These are phyloP conservation scores for Protea cynaroides DNA, from an alignment of 164 flowering plant genomes.

Conservation along the genomic window DNA sequence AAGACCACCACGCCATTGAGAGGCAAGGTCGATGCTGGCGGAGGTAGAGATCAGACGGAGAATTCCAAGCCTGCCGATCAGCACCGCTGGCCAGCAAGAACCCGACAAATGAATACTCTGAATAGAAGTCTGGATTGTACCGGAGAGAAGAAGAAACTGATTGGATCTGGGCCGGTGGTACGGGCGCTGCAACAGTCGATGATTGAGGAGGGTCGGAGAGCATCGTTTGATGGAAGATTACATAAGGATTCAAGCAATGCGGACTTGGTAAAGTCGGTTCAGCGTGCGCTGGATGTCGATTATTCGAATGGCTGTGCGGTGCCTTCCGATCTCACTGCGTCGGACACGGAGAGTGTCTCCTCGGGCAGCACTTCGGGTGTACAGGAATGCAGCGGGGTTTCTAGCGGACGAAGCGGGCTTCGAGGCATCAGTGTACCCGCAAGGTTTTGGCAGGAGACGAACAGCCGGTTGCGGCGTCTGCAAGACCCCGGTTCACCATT, in stretches of 20 bases:
- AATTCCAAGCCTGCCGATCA: slow-evolving; percentile 62
- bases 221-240: slow-evolving; percentile 60
- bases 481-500: slow-evolving; percentile 38
- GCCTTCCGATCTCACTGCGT: slow-evolving; percentile 62
- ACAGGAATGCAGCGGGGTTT: slow-evolving; percentile 35
- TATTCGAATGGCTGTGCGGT: slow-evolving; percentile 34
- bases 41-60: slow-evolving; percentile 53
- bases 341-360: slow-evolving; percentile 93
- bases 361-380: slow-evolving; percentile 84
- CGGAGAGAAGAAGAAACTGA: slow-evolving; percentile 24
- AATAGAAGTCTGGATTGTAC: slow-evolving; percentile 63
- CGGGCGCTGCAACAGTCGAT: slow-evolving; percentile 39
- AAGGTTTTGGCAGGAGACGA: slow-evolving; percentile 40
- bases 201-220: slow-evolving; percentile 49
- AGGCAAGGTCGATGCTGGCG: slow-evolving; percentile 25
- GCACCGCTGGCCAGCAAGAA: slow-evolving; percentile 74
- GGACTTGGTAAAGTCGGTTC: slow-evolving; percentile 24
- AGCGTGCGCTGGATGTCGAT: slow-evolving; percentile 31
- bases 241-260: slow-evolving; percentile 43
- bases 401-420: slow-evolving; percentile 27
- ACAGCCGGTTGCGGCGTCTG: slow-evolving; percentile 23
- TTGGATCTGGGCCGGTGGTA: slow-evolving; percentile 43
- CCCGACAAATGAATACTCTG: slow-evolving; percentile 34
- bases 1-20: slow-evolving; percentile 35
- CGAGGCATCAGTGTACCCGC: slow-evolving; percentile 45